A percentile compares a stretch with the other conserved stretches of the same genome.
These are phyloP conservation scores for Nakazawaea wickerhamii DNA, from an alignment of 805 yeast genomes.

Conservation along the genomic window DNA sequence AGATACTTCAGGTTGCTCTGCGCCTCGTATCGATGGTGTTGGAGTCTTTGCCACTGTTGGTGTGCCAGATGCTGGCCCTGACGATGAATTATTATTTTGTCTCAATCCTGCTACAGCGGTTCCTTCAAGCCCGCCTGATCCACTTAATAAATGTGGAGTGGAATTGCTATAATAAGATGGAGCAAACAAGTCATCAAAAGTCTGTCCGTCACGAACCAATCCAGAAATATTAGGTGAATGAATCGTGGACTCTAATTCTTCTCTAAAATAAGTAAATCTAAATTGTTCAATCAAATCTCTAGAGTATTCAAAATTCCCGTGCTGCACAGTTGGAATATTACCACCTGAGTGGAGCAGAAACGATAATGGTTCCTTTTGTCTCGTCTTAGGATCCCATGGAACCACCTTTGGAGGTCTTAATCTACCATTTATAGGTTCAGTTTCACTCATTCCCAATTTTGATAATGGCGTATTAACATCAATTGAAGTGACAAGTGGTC, in stretches of 20 bases:
- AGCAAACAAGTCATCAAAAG: conserved; percentile 60
- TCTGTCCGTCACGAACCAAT: conserved; percentile 54
- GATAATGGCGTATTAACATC: conserved; percentile 22
- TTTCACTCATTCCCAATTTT: conserved; percentile 40
- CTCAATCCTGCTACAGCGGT: conserved; percentile 3
- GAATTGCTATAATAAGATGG: conserved; percentile 28
- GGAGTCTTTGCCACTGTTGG: conserved; percentile 20
- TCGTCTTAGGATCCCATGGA: conserved; percentile 57
- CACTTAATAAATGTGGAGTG: background rate
- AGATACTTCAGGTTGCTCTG: conserved; percentile 30
- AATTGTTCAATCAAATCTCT: conserved; percentile 38
- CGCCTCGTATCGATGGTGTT: conserved; percentile 20
- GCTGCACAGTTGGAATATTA: conserved; percentile 4
- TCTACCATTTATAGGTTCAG: conserved; percentile 53
- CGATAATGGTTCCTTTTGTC: conserved; percentile 14
- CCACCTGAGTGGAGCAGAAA: conserved; percentile 15
- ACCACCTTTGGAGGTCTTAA: conserved; percentile 69
- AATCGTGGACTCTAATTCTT: conserved; percentile 80
- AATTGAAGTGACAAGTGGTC: conserved; percentile 28
- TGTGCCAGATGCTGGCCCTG: conserved; percentile 10
- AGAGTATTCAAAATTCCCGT: conserved; percentile 9
- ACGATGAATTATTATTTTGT: conserved; percentile 12
- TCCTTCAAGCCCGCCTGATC: background rate
- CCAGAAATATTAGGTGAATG: conserved; percentile 90
- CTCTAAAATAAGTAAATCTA: conserved; percentile 89